Base-by-base conservation (phyloP, 1,139 yeast genomes). In the Yamadazyma dushanensis region DNA sequence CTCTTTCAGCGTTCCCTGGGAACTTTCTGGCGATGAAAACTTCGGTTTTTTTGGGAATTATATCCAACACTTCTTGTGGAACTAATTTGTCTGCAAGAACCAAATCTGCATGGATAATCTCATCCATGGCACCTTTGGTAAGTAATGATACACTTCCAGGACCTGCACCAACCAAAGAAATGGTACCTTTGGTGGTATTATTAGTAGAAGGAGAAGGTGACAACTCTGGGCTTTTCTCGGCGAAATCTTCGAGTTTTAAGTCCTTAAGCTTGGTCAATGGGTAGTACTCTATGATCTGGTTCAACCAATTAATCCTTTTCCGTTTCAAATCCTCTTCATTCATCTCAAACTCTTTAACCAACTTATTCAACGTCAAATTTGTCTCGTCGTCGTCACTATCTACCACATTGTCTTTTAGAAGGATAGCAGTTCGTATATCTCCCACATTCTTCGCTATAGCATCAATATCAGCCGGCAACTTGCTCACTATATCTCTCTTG, bases 1-100 rank as follows among this genome's bases (percentile, higher is more conserved):
- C 97, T 33, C 76, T 74, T 53, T 89, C 97, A 1, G 98, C 97
- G 56, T 92, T 90, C 1, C 98, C 98, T 1, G 97, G 97, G 61
- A 89, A 92, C 59, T 92, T 92, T 30, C 89, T 74, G 10, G 98
- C 97, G 44, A 90, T 89, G 55, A 85, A 88, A 4, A 84, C 66
- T 35, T 81, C 82, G 1, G 95, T 85, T 31, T 67, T 53, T 28
- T 72, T 67, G 0, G 97, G 97, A 11, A 90, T 83, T 23, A 89
- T 62, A 35, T 83, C 89, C 22, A 90, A 64, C 1, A 92, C 95
- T 49, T 83, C 83, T 48, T 84, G 86, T 3, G 97, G 98, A 0
- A 92, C 97, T 24, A 92, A 69, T 53, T 92, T 92, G 57, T 92
- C 98, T 1, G 97, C 95, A 29, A 92, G 68, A 5, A 92, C 75